A percentile compares a stretch with the other conserved stretches of the same genome.
Evolutionary conservation across 768 basidiomycete species (phyloP).

Genomic region (Gautieria morchelliformis): DNA sequence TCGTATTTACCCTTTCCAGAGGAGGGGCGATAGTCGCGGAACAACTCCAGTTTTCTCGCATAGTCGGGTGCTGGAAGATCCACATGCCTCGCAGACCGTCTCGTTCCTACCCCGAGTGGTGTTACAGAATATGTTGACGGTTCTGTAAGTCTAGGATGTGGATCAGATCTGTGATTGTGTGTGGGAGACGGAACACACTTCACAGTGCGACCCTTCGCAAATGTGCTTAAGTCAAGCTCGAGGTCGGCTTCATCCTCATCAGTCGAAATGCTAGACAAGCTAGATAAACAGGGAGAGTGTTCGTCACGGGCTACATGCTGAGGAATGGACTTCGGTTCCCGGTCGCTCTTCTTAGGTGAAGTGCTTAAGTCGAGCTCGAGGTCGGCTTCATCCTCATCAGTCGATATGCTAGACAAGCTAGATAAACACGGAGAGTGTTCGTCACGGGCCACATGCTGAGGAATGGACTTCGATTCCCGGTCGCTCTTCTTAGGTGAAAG

Average conservation of each 20-base stretch:
- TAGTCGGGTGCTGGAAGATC: constrained; percentile 2
- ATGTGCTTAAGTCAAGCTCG: background rate
- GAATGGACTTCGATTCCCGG: too few relatives aligned
- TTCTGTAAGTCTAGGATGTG: background rate
- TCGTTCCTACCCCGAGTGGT: background rate
- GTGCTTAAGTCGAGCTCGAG: too few relatives aligned
- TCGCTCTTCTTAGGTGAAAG: too few relatives aligned
- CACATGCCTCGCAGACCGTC: constrained; percentile 4
- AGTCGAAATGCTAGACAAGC: background rate
- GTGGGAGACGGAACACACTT: background rate
- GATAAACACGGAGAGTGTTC: too few relatives aligned
- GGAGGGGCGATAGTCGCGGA: background rate
- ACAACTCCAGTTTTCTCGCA: background rate
- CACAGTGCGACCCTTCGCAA: background rate
- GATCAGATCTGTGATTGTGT: background rate
- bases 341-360: too few relatives aligned
- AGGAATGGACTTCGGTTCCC: too few relatives aligned
- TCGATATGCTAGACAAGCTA: too few relatives aligned
- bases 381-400: constrained; percentile 1
- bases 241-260: background rate
- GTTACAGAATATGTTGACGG: background rate
- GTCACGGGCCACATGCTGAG: too few relatives aligned
- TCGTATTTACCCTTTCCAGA: background rate
- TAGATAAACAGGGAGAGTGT: too few relatives aligned
- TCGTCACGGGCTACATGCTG: too few relatives aligned